Evolutionary conservation across 208 protist species (phyloP), one percentile per base, ranked within the genome.

Genomic region (Wallacemonas collosoma): DNA sequence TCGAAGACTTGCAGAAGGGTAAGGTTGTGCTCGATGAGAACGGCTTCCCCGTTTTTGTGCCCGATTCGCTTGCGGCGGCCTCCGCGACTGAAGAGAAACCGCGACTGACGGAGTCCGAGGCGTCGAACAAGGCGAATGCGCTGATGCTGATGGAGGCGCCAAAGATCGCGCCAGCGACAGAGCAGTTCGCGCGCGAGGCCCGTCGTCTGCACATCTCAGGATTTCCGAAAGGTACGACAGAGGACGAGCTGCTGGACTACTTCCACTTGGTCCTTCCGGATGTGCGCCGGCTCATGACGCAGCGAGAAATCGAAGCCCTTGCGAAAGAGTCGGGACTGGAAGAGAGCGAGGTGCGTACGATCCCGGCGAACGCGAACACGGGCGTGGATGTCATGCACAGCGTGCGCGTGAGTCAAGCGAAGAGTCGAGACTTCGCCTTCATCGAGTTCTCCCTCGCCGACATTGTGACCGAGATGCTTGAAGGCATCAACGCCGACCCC

Each of bases 171-270:
- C 91, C 84, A 1, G 87, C 89, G 44, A 76, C 77, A 14, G 86
- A 91, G 71, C 77, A 82, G 36, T 78, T 81, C 2, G 83, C 85
- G 17, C 82, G 89, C 1, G 89, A 95, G 77, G 75, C 85, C 41
- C 87, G 92, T 17, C 89, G 92, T n/a, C 86, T 86, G 3, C 92
- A 95, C 81, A 72, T 95, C 63, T 88, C 86, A 41, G 87, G 86
- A 45, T 95, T 95, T 66, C 86, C 89, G 2, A 56, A 55, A n/a
- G 38, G 50, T 72, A 89, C 85, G 2, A 89, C 86, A 5, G 70
- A 75, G 58, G 81, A 90, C 58, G 82, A 95, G 71, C 78, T 95
- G 43, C 54, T 80, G 38, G 75, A 93, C 11, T 95, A 85, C 73
- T 94, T 95, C 57, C 76, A 58, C 7, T 70, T 86, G 0, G 68